Evolutionary conservation across 768 basidiomycete genomes (phyloP), one percentile per base, ranked within the genome.

Genomic region (Brasilioporus rufonigricans): DNA sequence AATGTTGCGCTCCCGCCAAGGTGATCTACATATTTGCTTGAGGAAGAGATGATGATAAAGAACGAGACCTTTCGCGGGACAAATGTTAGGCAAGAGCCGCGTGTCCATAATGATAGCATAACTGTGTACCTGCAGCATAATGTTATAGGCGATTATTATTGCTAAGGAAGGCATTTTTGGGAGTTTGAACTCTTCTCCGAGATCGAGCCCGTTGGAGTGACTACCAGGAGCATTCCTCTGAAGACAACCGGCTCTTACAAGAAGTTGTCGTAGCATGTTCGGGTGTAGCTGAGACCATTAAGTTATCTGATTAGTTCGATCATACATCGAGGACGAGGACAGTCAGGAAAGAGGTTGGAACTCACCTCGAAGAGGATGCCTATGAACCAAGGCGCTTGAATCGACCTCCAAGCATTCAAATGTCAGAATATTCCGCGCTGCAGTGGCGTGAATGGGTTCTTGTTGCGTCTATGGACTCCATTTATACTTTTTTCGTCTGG

Each of bases 1-100:
- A 89, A 89, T 0, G 83, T 84, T n/a, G 83, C 73, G n/a, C 73
- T 78, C 18, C 86, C 87, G 23, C 85, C 85, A 8, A 88, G 72
- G 58, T 80, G 73, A 55, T 81, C 75, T 0, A 84, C 81, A 61
- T 89, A 87, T 48, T 75, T 73, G 61, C 80, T 82, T 1, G 85
- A 82, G 1, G 86, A 85, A 3, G 86, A 84, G 5, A 89, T 82
- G 39, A 86, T 75, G 53, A 87, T 80, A 67, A 86, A 89, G 71
- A 88, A 88, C 0, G 83, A 80, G 5, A 84, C 64, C 87, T 87
- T 51, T 29, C 2, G 32, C n/a, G 10, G 18, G 31, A 10, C 29
- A 33, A 45, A 19, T 11, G 39, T 51, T 14, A 48, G 31, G 16
- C 26, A n/a, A 38, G 24, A 6, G 38, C 4, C 23, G 2, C n/a